Percentiles rank a stretch among this genome's conserved stretches.
phyloP scores from a whole-genome alignment of 345 rosid species.

The Cardamine resedifolia region DNA sequence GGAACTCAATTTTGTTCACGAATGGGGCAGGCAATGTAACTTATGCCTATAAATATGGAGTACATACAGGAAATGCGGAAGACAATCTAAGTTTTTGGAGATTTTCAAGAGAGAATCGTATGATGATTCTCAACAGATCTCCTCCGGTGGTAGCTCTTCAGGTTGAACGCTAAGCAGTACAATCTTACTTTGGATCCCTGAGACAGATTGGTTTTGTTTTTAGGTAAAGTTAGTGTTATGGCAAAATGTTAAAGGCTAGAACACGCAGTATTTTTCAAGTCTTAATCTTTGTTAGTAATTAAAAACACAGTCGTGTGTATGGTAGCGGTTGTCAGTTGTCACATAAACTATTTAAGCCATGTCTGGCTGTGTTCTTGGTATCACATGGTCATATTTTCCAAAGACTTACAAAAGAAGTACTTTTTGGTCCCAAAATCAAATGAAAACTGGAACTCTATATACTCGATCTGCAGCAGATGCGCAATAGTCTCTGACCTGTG shows the following conservation, averaged over 20 bases:
- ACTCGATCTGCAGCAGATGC: neutral
- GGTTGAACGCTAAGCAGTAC: neutral
- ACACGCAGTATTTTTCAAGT: neutral
- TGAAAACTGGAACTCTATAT: too few relatives aligned
- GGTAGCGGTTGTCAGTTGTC: neutral
- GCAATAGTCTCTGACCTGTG: neutral
- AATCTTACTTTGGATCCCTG: neutral
- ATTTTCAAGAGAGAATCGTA: neutral
- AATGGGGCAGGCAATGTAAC: neutral
- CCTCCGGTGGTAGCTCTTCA: neutral
- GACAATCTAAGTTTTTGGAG: neutral
- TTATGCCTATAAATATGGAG: neutral
- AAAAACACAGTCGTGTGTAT: neutral
- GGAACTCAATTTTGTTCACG: conserved; percentile 9
- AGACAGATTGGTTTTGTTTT: neutral
- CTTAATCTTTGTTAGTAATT: neutral
- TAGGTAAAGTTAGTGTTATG: neutral
- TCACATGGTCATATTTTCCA: neutral
- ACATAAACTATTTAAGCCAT: neutral
- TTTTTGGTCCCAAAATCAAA: neutral
- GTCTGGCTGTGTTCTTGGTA: neutral
- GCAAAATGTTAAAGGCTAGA: neutral
- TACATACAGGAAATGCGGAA: neutral
- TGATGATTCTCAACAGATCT: neutral
- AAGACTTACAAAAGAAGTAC: neutral